A percentile compares a stretch with the other conserved stretches of the same genome.
These are phyloP conservation scores for Roridomyces roridus DNA, from an alignment of 768 basidiomycete genomes.

Conservation along the genomic window DNA sequence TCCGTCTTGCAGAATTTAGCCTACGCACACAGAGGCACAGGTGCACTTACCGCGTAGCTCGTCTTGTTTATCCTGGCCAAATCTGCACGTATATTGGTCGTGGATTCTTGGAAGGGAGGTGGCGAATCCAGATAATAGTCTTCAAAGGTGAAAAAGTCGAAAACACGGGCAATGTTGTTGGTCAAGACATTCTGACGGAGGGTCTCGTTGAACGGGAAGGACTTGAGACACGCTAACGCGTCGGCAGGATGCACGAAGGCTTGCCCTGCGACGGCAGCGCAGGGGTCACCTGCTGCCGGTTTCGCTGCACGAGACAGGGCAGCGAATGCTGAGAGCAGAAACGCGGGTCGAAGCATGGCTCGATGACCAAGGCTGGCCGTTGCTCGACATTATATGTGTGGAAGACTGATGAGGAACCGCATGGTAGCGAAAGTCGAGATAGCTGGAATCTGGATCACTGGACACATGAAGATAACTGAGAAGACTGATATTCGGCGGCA, in stretches of 20 bases:
- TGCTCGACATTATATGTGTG: too few relatives aligned
- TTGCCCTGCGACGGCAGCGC: conserved; percentile 20
- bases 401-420: too few relatives aligned
- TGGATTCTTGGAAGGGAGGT: conserved; percentile 61
- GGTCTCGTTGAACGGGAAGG: conserved; percentile 64
- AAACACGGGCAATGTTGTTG: conserved; percentile 48
- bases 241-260: conserved; percentile 56
- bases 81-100: conserved; percentile 56
- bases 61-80: conserved; percentile 55
- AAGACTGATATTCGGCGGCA: too few relatives aligned
- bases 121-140: conserved; percentile 57
- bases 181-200: conserved; percentile 58
- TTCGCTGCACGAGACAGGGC: conserved; percentile 2
- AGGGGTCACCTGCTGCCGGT: conserved; percentile 9
- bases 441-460: too few relatives aligned
- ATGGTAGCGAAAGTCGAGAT: too few relatives aligned
- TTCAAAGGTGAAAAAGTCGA: conserved; percentile 62
- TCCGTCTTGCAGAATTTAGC: conserved; percentile 52
- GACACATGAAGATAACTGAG: too few relatives aligned
- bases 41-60: conserved; percentile 46
- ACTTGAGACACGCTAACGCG: conserved; percentile 62
- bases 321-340: conserved; percentile 5
- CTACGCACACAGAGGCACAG: background rate
- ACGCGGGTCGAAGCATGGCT: background rate
- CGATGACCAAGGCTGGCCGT: background rate